Evolutionary conservation across 495 filamentous ascomycete genomes (phyloP), one percentile per base, ranked within the genome.

Genomic region (Tuber umbilicatum): DNA sequence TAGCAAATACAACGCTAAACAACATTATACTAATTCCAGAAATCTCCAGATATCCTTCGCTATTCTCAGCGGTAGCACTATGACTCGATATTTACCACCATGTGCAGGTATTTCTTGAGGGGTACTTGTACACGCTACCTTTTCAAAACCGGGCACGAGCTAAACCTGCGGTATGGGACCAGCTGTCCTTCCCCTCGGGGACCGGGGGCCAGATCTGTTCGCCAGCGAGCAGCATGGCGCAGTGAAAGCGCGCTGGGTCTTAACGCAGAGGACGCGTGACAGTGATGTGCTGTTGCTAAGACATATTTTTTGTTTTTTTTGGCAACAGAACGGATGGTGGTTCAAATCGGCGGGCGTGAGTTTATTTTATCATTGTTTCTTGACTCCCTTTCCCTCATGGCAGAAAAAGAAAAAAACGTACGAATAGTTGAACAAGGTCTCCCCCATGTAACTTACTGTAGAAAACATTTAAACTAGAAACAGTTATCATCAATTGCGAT

Each of bases 251-350:
- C 83, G 82, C 81, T 79, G 84, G 84, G 84, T 86, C 84, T 86
- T 86, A 86, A 86, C 83, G 84, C 84, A 85, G 83, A 86, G 84
- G 85, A 81, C 85, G 81, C 82, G 83, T 81, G 84, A 86, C 85
- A 85, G 84, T 85, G 84, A 86, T 84, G 82, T 83, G 80, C 83
- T 82, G 83, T 84, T 86, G 85, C 85, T 85, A 85, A 21, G 27
- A 35, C 4, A 35, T 35, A 64, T 35, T 35, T 64, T 64, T 64
- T 64, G 10, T 1, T 17, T 64, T 64, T 64, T 64, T 64, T 64
- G 27, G 12, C 10, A 23, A 14, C 10, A 2, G n/a, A 60, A 31
- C 2, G 31, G 50, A 27, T 12, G 55, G 27, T 64, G 55, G 55
- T 64, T 64, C 27, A 64, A 64, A 64, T 64, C 27, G n/a, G 10